These are phyloP conservation scores for Hypoxylon fuscum DNA, from an alignment of 495 filamentous ascomycete genomes.

Conservation along the genomic window DNA sequence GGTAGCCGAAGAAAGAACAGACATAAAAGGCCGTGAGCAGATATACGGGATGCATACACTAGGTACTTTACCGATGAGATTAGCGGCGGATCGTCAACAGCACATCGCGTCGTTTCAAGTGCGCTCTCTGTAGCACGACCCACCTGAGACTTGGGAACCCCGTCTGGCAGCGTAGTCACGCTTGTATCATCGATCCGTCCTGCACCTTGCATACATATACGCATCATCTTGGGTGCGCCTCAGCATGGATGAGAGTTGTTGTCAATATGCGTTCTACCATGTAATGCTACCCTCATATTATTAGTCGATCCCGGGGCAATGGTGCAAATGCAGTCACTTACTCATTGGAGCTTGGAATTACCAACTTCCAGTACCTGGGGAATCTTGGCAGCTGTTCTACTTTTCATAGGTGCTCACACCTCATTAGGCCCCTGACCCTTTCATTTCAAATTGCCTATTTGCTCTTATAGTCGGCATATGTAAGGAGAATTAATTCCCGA, in stretches of 20 bases:
- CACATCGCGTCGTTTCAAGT: conserved; percentile 40
- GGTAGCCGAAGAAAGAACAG: conserved; percentile 17
- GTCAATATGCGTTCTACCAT: conserved; percentile 19
- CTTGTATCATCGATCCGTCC: conserved; percentile 30
- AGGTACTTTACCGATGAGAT: conserved; percentile 24
- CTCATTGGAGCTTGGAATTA: conserved; percentile 10
- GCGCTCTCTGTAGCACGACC: conserved; percentile 26
- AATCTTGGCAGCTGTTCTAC: conserved; percentile 19
- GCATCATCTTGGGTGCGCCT: conserved; percentile 28
- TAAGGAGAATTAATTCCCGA: conserved; percentile 9
- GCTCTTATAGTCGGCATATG: conserved; percentile 6
- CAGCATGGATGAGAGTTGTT: conserved; percentile 20
- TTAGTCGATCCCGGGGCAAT: conserved; percentile 30
- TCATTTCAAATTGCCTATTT: conserved; percentile 33
- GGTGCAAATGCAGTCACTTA: conserved; percentile 8
- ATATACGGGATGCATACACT: too few relatives aligned
- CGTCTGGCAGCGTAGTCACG: conserved; percentile 10
- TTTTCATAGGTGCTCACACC: conserved; percentile 8
- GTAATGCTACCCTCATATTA: conserved; percentile 12
- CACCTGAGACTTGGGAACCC: conserved; percentile 21
- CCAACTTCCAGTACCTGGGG: conserved; percentile 1
- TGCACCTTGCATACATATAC: conserved; percentile 24
- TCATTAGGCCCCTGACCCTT: too few relatives aligned
- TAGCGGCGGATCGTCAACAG: conserved; percentile 36
- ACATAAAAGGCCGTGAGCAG: conserved; percentile 1